Evolutionary conservation across 1,284 basidiomycete genomes (phyloP).

Genomic region (Coniophora puteana): DNA sequence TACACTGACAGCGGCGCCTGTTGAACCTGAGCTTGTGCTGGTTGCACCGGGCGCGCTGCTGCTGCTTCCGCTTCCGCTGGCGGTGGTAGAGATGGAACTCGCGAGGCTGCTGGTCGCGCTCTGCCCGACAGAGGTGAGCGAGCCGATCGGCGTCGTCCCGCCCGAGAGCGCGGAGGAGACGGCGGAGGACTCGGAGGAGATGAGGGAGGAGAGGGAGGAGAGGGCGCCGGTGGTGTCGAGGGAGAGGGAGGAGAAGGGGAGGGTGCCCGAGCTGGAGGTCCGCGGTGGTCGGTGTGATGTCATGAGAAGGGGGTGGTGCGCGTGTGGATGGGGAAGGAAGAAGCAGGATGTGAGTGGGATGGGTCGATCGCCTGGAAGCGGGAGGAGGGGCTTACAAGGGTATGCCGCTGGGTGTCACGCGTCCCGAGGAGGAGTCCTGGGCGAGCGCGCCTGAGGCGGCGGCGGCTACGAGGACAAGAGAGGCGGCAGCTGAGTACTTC

Average conservation of each 20-base stretch:
- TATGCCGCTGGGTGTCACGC: no score
- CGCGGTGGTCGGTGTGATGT: neutral
- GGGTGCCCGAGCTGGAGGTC: conserved; percentile 16
- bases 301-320: neutral
- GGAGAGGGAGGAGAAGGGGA: conserved; percentile 15
- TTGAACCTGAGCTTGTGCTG: neutral
- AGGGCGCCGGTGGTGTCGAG: conserved; percentile 21
- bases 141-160: neutral
- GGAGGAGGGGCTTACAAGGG: no score
- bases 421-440: no score
- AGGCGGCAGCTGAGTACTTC: no score
- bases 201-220: conserved; percentile 20
- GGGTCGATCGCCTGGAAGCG: no score
- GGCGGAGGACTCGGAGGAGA: conserved; percentile 23
- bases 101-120: no score
- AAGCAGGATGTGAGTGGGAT: neutral
- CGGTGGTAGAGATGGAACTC: neutral
- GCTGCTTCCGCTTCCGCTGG: neutral
- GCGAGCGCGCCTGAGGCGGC: no score
- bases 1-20: conserved; percentile 5
- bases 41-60: neutral
- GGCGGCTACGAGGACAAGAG: no score
- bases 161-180: conserved; percentile 9
- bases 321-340: neutral
- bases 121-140: neutral